Conservation (phyloP, 306 rosid genomes). For the Rubus parviflorus region DNA sequence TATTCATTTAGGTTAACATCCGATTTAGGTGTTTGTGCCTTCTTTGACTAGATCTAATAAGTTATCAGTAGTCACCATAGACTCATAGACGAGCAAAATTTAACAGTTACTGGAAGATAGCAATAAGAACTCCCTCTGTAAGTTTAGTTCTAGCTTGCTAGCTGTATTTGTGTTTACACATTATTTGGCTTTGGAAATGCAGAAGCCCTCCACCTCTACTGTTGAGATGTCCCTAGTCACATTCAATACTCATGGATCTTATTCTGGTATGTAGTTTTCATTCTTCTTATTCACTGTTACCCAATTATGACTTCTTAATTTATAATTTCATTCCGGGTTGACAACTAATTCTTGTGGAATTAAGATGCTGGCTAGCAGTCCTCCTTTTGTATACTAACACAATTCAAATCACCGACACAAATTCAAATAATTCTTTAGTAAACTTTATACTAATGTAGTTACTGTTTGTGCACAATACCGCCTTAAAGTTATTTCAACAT, state of each 20-base stretch:
- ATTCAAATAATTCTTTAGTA: neutral
- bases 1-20: neutral
- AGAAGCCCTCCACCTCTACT: slow-evolving; percentile 62
- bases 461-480: neutral
- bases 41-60: neutral
- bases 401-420: neutral
- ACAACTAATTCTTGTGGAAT: neutral
- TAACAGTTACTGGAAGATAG: slow-evolving; percentile 1
- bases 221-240: slow-evolving; percentile 76
- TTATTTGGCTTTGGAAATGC: slow-evolving; percentile 38
- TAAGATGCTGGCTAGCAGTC: neutral
- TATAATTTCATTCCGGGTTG: neutral
- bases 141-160: slow-evolving; percentile 17
- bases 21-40: neutral
- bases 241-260: slow-evolving; percentile 83
- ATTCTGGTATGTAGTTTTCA: slow-evolving; percentile 66
- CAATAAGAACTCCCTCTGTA: neutral
- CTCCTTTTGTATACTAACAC: neutral
- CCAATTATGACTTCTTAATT: slow-evolving; percentile 14
- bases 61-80: neutral
- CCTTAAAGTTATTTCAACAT: neutral
- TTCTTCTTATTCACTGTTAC: slow-evolving; percentile 16
- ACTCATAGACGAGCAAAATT: neutral
- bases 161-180: slow-evolving; percentile 17
- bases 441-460: neutral